Conservation (phyloP, 768 basidiomycete species). For the Multifurca ochricompacta region DNA sequence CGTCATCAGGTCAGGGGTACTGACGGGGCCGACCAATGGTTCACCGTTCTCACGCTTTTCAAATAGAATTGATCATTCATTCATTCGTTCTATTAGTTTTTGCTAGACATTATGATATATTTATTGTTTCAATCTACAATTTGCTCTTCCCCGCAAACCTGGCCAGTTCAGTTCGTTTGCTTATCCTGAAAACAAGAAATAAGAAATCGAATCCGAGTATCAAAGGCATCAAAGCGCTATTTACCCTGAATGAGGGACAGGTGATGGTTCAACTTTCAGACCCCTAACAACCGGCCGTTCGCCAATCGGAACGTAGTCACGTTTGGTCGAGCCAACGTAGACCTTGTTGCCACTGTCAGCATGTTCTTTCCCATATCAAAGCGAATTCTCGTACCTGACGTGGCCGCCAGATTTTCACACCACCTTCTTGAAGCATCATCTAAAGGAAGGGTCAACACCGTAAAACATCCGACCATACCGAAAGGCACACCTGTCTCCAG, state of each 20-base stretch:
- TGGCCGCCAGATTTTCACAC: conserved; percentile 92
- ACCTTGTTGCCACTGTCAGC: conserved; percentile 37
- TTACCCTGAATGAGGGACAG: conserved; percentile 69
- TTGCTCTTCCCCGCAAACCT: conserved; percentile 52
- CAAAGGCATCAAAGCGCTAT: conserved; percentile 24
- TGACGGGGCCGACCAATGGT: too few relatives aligned
- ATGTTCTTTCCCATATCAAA: neutral
- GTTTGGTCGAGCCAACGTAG: conserved; percentile 67
- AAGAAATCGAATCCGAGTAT: conserved; percentile 1
- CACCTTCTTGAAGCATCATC: conserved; percentile 87
- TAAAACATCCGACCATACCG: neutral
- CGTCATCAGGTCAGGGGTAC: too few relatives aligned
- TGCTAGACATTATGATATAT: too few relatives aligned
- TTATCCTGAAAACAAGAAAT: conserved; percentile 39
- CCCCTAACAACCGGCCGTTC: conserved; percentile 51
- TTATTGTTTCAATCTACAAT: conserved; percentile 29
- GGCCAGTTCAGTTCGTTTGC: conserved; percentile 60
- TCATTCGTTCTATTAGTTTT: too few relatives aligned
- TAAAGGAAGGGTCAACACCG: conserved; percentile 26
- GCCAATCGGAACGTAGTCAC: conserved; percentile 65
- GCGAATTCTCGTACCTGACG: conserved; percentile 47
- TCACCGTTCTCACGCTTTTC: too few relatives aligned
- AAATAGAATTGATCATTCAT: too few relatives aligned
- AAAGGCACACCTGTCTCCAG: conserved; percentile 66
- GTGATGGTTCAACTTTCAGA: conserved; percentile 49